Evolutionary conservation across 306 rosid genomes (phyloP).

Genomic region (Begonia peltatifolia): DNA sequence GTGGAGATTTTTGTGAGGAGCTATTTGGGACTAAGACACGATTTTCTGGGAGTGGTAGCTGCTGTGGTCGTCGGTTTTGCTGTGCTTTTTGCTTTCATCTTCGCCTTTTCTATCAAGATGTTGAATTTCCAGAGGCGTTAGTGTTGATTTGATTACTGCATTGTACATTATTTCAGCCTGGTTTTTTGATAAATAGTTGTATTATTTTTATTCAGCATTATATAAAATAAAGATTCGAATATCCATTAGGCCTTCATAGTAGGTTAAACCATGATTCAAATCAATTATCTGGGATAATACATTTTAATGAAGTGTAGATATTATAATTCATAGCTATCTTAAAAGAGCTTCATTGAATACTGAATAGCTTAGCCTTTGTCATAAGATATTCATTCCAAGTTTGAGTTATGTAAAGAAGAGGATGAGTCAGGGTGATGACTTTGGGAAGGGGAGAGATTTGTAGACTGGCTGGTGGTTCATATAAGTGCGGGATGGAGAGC

Average conservation of each 20-base stretch:
- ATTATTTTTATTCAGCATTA: no score
- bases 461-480: neutral
- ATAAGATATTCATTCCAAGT: constrained; percentile 35
- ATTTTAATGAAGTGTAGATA: no score
- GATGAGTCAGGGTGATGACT: constrained; percentile 13
- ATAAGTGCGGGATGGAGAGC: no score
- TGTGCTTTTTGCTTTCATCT: constrained; percentile 19
- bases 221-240: no score
- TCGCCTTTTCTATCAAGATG: constrained; percentile 19
- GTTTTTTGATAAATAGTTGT: no score
- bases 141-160: neutral
- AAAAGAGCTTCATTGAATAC: constrained; percentile 15
- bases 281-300: no score
- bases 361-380: constrained; percentile 15
- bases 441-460: constrained; percentile 16
- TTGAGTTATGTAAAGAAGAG: constrained; percentile 15
- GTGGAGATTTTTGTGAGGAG: constrained; percentile 13
- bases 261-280: no score
- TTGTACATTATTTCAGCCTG: no score
- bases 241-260: no score
- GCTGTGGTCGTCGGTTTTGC: constrained; percentile 11
- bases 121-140: constrained; percentile 33
- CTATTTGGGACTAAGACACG: constrained; percentile 23
- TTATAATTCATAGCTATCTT: no score
- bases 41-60: constrained; percentile 25